phyloP scores from a whole-genome alignment of 352 stramenopile genomes.

The Thraustochytrium striatum region DNA sequence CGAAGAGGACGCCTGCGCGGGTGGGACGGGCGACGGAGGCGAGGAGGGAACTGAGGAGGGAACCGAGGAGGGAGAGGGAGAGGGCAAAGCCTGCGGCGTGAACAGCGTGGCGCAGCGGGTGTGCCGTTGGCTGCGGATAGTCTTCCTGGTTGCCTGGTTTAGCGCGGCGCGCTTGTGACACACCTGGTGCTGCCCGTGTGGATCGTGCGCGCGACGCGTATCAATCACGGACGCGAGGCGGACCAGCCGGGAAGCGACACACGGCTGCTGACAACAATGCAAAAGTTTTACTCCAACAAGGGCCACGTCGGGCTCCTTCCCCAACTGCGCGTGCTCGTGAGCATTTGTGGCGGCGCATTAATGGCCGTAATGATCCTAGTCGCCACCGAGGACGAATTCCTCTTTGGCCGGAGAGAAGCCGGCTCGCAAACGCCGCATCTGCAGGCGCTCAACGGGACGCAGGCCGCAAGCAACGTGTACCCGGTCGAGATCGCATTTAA shows the following conservation, averaged over 20 bases:
- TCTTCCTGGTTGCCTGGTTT: background rate
- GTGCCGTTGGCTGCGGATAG: background rate
- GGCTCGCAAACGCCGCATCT: background rate
- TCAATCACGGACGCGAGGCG: background rate
- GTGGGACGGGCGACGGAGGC: background rate
- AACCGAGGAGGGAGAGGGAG: background rate
- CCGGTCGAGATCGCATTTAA: slow-evolving; percentile 32
- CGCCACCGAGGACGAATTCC: slow-evolving; percentile 36
- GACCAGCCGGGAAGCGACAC: background rate
- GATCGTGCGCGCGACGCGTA: background rate
- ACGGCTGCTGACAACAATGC: background rate
- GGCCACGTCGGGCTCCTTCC: slow-evolving; percentile 30
- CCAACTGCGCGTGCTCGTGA: slow-evolving; percentile 5
- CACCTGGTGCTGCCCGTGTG: slow-evolving; percentile 6
- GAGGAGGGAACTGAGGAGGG: background rate
- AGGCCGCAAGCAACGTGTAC: slow-evolving; percentile 2
- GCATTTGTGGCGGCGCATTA: background rate
- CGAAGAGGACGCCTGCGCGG: background rate
- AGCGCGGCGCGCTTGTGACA: background rate
- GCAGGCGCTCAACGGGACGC: background rate
- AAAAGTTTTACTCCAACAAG: slow-evolving; percentile 18
- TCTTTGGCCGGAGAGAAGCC: slow-evolving; percentile 22
- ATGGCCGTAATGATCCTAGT: background rate
- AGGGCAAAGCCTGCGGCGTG: background rate
- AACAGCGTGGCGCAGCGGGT: background rate